Evolutionary conservation across 176 grass and related monocot species (phyloP).

Genomic region (Bothriochloa decipiens): DNA sequence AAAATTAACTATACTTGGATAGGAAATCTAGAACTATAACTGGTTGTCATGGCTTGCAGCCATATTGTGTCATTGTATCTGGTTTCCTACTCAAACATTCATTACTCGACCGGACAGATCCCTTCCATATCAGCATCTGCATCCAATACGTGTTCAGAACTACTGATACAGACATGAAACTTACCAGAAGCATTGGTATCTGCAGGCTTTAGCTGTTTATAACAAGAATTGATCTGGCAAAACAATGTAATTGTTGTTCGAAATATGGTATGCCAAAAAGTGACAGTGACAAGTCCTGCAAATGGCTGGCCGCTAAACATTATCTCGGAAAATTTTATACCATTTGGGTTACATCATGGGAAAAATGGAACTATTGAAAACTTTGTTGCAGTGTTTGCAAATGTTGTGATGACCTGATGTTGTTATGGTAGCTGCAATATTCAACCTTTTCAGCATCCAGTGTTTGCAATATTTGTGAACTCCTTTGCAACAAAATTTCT

Average conservation of each 20-base stretch:
- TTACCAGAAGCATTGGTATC: not conserved
- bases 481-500: not conserved
- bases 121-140: not conserved
- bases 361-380: conserved; percentile 13
- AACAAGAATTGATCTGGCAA: not conserved
- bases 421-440: not conserved
- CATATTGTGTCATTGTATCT: not conserved
- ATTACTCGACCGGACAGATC: not conserved
- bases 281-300: not conserved
- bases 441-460: not conserved
- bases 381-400: not conserved
- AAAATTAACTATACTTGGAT: conserved; percentile 4
- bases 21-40: conserved; percentile 10
- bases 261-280: not conserved
- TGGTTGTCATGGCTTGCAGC: not conserved
- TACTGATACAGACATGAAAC: not conserved
- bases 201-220: not conserved
- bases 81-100: not conserved
- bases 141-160: not conserved
- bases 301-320: conserved; percentile 23
- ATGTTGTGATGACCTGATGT: not conserved
- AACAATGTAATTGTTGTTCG: not conserved
- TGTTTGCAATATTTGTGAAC: not conserved
- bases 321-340: not conserved
- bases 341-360: conserved; percentile 3